A percentile compares a stretch with the other conserved stretches of the same genome.
Evolutionary conservation across 148 eudicot genomes (phyloP).

Genomic region (Rhododendron griersonianum): DNA sequence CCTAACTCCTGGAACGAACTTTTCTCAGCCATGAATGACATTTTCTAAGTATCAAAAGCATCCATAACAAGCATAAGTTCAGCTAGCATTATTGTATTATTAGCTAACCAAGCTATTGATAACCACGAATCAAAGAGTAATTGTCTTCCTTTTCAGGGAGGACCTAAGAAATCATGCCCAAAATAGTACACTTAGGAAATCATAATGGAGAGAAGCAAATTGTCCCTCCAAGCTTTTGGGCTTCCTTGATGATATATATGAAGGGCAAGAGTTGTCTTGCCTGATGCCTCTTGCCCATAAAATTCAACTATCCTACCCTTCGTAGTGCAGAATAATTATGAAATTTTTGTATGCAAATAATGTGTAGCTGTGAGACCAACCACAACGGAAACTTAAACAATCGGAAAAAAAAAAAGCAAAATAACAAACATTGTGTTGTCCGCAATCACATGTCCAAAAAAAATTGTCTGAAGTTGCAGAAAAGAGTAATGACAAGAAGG

Average conservation of each 20-base stretch:
- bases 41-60: neutral
- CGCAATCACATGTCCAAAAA: too few species aligned
- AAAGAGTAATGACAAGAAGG: neutral
- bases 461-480: neutral
- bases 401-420: neutral
- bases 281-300: constrained; percentile 93
- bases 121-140: neutral
- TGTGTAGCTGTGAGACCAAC: too few species aligned
- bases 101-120: neutral
- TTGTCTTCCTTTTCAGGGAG: neutral
- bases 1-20: too few species aligned
- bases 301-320: constrained; percentile 98
- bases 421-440: too few species aligned
- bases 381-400: neutral
- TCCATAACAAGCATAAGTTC: neutral
- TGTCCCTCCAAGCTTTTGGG: constrained; percentile 90
- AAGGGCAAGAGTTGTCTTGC: constrained; percentile 95
- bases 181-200: neutral
- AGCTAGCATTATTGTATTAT: neutral
- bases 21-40: neutral
- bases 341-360: too few species aligned
- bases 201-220: neutral
- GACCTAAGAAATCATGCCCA: neutral
- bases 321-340: neutral
- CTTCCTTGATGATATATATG: constrained; percentile 75